Evolutionary conservation across 352 stramenopile species (phyloP).

Genomic region (Phytophthora vignae): DNA sequence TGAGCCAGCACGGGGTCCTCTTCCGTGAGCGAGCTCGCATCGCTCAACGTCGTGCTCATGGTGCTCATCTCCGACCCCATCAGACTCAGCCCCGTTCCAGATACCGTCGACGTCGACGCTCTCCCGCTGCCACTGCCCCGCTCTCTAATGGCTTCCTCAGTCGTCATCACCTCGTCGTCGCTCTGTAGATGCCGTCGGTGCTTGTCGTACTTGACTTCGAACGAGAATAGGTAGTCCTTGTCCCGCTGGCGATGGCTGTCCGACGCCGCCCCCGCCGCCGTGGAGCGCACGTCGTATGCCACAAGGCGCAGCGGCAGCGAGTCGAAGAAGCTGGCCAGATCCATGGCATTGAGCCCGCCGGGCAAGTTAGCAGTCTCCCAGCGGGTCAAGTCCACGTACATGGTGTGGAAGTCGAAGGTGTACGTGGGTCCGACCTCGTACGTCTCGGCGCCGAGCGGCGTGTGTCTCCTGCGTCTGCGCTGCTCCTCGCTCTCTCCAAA

Average conservation of each 20-base stretch:
- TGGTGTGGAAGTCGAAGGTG: slow-evolving; percentile 91
- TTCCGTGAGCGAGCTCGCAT: slow-evolving; percentile 59
- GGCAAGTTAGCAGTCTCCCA: slow-evolving; percentile 88
- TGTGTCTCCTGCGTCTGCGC: slow-evolving; percentile 49
- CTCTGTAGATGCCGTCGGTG: slow-evolving; percentile 14
- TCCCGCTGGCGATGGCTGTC: slow-evolving; percentile 58
- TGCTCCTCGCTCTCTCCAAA: slow-evolving; percentile 74
- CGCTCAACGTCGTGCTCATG: slow-evolving; percentile 62
- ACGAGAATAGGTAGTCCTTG: slow-evolving; percentile 87
- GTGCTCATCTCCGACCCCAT: slow-evolving; percentile 53
- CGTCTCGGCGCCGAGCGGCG: slow-evolving; percentile 54
- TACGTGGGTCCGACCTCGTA: slow-evolving; percentile 79
- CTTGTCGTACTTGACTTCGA: slow-evolving; percentile 71
- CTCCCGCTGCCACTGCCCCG: slow-evolving; percentile 9
- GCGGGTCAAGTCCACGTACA: slow-evolving; percentile 84
- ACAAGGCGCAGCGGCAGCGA: slow-evolving; percentile 74
- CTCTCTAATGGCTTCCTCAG: slow-evolving; percentile 18
- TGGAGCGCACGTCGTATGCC: slow-evolving; percentile 63
- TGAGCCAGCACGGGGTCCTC: slow-evolving; percentile 38
- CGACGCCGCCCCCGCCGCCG: slow-evolving; percentile 10
- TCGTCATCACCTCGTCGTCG: slow-evolving; percentile 15
- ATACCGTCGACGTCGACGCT: slow-evolving; percentile 18
- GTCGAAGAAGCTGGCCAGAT: slow-evolving; percentile 83
- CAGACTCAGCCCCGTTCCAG: slow-evolving; percentile 33
- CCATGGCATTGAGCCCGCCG: slow-evolving; percentile 71